phyloP scores from a whole-genome alignment of 177 flowering plant genomes.

The Vitis hybrid region DNA sequence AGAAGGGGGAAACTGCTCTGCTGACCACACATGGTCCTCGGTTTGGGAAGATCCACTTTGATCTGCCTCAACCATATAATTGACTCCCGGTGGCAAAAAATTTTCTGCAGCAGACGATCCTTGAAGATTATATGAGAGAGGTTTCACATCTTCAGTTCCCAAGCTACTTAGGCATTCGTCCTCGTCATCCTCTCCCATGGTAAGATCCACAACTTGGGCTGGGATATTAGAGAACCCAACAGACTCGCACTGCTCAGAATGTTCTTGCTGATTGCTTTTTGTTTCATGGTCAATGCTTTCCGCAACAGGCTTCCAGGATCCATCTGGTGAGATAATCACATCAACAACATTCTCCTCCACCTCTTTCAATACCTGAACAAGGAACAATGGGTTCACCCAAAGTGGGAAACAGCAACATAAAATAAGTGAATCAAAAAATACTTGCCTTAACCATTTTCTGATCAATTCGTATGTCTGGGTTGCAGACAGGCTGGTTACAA shows the following conservation, averaged over 20 bases:
- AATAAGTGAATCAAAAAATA: not conserved
- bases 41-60: constrained; percentile 13
- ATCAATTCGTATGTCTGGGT: constrained; percentile 50
- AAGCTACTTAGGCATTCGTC: constrained; percentile 9
- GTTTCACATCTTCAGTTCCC: constrained; percentile 43
- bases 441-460: constrained; percentile 51
- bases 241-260: constrained; percentile 18
- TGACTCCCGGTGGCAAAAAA: not conserved
- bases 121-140: constrained; percentile 14
- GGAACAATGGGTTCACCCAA: not conserved
- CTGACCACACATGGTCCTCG: constrained; percentile 19
- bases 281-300: constrained; percentile 22
- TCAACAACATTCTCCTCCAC: constrained; percentile 37
- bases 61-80: constrained; percentile 16
- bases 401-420: not conserved
- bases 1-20: too few relatives aligned
- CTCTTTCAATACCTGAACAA: constrained; percentile 45
- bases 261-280: constrained; percentile 15
- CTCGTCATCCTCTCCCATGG: constrained; percentile 30
- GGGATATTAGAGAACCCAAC: constrained; percentile 6
- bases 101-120: constrained; percentile 5
- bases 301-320: constrained; percentile 47
- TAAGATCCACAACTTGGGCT: constrained; percentile 43
- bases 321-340: constrained; percentile 49
- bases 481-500: constrained; percentile 56